These are phyloP conservation scores for Lepiota venenata DNA, from an alignment of 768 basidiomycete species.

Conservation along the genomic window DNA sequence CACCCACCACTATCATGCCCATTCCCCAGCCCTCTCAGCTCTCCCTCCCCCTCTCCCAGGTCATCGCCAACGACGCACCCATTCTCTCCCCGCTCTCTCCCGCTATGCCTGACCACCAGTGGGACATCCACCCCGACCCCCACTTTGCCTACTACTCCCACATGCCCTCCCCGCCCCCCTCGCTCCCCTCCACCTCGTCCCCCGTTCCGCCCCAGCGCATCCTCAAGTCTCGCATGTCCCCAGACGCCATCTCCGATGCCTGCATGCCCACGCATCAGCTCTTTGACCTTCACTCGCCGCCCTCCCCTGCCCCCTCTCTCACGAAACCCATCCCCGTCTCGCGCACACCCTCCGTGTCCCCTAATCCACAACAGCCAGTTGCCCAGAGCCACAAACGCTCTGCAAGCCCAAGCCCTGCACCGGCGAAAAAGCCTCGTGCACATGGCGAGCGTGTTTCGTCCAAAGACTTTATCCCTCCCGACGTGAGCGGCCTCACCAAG, in stretches of 20 bases:
- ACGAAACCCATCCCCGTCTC: neutral
- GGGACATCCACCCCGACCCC: constrained; percentile 45
- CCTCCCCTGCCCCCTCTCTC: constrained; percentile 29
- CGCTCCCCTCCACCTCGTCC: constrained; percentile 40
- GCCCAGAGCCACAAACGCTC: constrained; percentile 40
- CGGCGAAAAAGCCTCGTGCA: constrained; percentile 39
- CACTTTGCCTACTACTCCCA: constrained; percentile 44
- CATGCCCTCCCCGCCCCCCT: constrained; percentile 44
- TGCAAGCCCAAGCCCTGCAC: constrained; percentile 36
- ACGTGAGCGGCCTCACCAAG: constrained; percentile 84
- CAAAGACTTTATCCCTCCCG: constrained; percentile 86
- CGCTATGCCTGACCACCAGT: constrained; percentile 35
- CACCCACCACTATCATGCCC: constrained; percentile 18
- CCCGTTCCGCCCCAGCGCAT: constrained; percentile 40
- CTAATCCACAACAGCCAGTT: constrained; percentile 12
- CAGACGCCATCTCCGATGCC: constrained; percentile 35
- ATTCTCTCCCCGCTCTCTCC: constrained; percentile 48
- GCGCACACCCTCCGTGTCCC: constrained; percentile 17
- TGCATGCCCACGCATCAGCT: constrained; percentile 72
- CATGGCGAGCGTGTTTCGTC: constrained; percentile 51
- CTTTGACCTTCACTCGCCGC: constrained; percentile 53
- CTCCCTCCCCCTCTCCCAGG: constrained; percentile 41
- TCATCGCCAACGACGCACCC: constrained; percentile 55
- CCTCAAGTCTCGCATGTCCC: constrained; percentile 49
- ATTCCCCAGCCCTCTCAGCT: constrained; percentile 22